Conservation (phyloP, 192 early-diverging fungal genomes). For the Oehlia diaphana region DNA sequence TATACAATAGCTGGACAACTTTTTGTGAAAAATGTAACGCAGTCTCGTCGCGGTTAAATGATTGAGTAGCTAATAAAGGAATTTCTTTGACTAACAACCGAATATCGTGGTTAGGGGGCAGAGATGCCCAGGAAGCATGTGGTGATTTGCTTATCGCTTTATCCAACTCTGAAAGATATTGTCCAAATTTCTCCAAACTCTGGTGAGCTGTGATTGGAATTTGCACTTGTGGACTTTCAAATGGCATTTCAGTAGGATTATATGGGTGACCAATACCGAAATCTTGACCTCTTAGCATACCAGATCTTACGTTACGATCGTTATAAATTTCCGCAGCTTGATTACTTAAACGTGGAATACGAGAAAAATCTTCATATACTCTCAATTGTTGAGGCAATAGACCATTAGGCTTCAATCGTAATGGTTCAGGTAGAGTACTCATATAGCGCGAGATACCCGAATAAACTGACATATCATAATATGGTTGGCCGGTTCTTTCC, state of each 20-base stretch:
- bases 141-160: constrained; percentile 60
- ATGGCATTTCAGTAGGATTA: constrained; percentile 8
- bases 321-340: constrained; percentile 43
- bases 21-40: constrained; percentile 88
- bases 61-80: constrained; percentile 65
- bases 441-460: constrained; percentile 77
- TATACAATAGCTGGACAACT: constrained; percentile 84
- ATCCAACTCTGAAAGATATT: constrained; percentile 78
- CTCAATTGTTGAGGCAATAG: constrained; percentile 76
- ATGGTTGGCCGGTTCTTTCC: constrained; percentile 86
- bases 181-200: constrained; percentile 60
- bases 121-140: constrained; percentile 54
- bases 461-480: constrained; percentile 83
- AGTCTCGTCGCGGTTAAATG: constrained; percentile 75
- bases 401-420: constrained; percentile 82
- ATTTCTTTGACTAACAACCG: constrained; percentile 73
- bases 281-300: constrained; percentile 25
- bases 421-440: constrained; percentile 80
- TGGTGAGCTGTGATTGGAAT: constrained; percentile 48
- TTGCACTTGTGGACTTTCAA: constrained; percentile 29
- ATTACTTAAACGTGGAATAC: constrained; percentile 61
- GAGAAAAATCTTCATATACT: constrained; percentile 84
- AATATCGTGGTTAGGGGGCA: constrained; percentile 82
- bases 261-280: constrained; percentile 10
- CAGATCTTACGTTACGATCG: not conserved